Base-by-base conservation (phyloP, 805 yeast genomes). In the Monosporozyma solicola region DNA sequence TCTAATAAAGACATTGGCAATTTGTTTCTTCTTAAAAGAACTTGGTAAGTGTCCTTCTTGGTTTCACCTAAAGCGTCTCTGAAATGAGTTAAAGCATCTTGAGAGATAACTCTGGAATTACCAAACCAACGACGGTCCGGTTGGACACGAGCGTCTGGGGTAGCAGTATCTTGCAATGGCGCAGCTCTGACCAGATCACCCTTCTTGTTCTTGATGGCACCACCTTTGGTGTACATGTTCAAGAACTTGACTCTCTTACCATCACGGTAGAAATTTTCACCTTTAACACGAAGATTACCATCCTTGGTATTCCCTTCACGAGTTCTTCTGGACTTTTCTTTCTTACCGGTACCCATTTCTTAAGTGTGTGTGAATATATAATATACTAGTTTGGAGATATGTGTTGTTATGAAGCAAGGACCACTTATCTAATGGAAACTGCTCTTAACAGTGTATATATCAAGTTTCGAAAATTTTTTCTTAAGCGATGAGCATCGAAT, bases 101-200 rank as follows among this genome's bases (percentile, higher is more conserved):
- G 99, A 4, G 97, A 92, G 65, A 92, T 92, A 43, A 92, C 99
- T 66, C 99, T 81, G 13, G 99, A 89, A 72, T 90, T 94, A 49
- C 97, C 97, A 67, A 94, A 94, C 99, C 98, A 92, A 66, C 95
- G 82, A 69, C 96, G 81, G 70, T 92, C 92, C 6, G 99, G 98
- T 66, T 88, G 96, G 46, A 92, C 95, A 56, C 99, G 78, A 1
- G 98, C 98, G 58, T 76, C 81, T 13, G 98, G 98, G 31, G 87
- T 77, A 57, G 89, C 91, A 3, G 89, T 83, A 60, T 87, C 84
- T 69, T 92, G 99, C 54, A 92, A 78, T 31, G 82, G 83, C 20
- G 98, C 97, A 46, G 96, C 96, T 65, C 80, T 77, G 52, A 89
- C 78, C 54, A 91, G 79, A 33, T 90, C 96, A 65, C 98, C 98